Conservation (phyloP, 73 alveolate species). For the Blepharisma japonicum region DNA sequence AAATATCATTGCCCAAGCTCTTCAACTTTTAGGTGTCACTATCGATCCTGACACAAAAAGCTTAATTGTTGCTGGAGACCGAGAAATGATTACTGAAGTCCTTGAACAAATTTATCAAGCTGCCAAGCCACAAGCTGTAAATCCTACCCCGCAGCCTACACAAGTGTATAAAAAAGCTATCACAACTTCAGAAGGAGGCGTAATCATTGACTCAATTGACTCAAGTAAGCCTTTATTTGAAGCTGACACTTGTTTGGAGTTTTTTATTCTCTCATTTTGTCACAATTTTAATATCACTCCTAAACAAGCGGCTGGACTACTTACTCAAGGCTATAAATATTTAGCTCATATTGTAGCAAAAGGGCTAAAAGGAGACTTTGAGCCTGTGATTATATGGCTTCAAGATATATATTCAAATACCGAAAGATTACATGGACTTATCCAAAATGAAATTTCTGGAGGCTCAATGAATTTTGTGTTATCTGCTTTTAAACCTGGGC, state of each 20-base stretch:
- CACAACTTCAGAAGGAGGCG: slow-evolving; percentile 31
- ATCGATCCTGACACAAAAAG: slow-evolving; percentile 54
- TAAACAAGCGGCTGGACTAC: slow-evolving; percentile 73
- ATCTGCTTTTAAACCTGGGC: slow-evolving; percentile 65
- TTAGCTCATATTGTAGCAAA: slow-evolving; percentile 78
- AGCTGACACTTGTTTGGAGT: slow-evolving; percentile 53
- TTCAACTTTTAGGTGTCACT: slow-evolving; percentile 29
- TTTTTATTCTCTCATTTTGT: slow-evolving; percentile 58
- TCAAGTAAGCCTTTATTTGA: slow-evolving; percentile 43
- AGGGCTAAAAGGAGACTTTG: slow-evolving; percentile 85
- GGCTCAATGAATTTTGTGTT: slow-evolving; percentile 30
- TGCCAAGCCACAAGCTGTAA: not conserved
- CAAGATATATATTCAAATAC: slow-evolving; percentile 61
- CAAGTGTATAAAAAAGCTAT: not conserved
- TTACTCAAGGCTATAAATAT: slow-evolving; percentile 72
- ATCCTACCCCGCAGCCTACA: not conserved
- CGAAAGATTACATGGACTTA: slow-evolving; percentile 31
- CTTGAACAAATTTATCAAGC: slow-evolving; percentile 7
- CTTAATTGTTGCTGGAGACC: slow-evolving; percentile 62
- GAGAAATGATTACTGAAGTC: slow-evolving; percentile 30
- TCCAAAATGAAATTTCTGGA: slow-evolving; percentile 34
- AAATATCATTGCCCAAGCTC: slow-evolving; percentile 20
- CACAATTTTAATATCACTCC: slow-evolving; percentile 56
- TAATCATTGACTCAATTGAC: slow-evolving; percentile 31
- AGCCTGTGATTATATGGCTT: slow-evolving; percentile 64